Evolutionary conservation across 2,329 filamentous ascomycete species (phyloP), one percentile per base, ranked within the genome.

Genomic region (Ophiognomonia clavigignenti-juglandacearum): DNA sequence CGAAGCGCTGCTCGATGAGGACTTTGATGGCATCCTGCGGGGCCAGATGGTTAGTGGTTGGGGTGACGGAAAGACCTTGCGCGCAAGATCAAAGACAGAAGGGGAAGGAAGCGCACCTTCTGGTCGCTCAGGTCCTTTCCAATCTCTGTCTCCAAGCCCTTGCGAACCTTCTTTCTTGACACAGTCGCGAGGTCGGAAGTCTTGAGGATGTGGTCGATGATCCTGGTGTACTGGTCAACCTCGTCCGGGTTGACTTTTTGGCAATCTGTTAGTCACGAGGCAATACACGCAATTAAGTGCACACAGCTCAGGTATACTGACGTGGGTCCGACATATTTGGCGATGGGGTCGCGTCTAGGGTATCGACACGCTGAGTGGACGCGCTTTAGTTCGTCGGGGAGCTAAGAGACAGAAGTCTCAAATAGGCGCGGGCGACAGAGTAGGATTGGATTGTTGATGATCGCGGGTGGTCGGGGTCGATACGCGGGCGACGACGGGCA

Each of bases 1-100:
- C 86, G 63, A 90, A 90, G 16, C 86, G 82, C 55, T 80, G 75
- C 67, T 85, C 83, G 46, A 90, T 89, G 40, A 90, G 72, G 43
- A 71, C 71, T 61, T 88, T 88, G 64, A 89, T 84, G 13, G 81
- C 80, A 61, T 75, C 71, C 85, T 88, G 52, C 9, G 18, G 3
- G 19, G 11, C 6, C 14, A 32, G 6, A 27, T 22, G 13, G 24
- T 6, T 9, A 46, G 26, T 14, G 20, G 45, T 53, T 32, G 48
- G 23, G 7, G 11, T 23, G 24, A 13, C n/a, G 22, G 10, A 10
- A 14, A n/a, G 34, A 52, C 50, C 13, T 49, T 35, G 32, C 45
- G 22, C 16, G 31, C 23, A 7, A 24, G 19, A 43, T n/a, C n/a
- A 20, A 19, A 26, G 9, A 19, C 29, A 18, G 13, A 31, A 31